Evolutionary conservation across 331 rosid genomes (phyloP).

Genomic region (Malus hybrid): DNA sequence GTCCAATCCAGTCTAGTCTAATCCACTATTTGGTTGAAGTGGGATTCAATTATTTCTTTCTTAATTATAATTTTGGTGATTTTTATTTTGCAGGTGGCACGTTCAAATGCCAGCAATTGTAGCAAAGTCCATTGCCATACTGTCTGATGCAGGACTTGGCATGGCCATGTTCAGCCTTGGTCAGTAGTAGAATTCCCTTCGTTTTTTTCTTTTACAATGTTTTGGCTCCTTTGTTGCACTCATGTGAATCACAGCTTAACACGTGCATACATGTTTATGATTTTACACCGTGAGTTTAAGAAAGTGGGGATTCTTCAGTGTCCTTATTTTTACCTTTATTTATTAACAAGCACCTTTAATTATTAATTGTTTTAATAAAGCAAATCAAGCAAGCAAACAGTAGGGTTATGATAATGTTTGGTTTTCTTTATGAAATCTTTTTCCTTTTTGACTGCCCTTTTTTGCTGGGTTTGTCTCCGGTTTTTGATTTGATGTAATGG

Average conservation of each 20-base stretch:
- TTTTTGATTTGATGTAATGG: slow-evolving; percentile 14
- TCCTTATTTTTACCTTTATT: background rate
- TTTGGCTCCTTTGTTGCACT: no score
- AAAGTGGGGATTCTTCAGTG: no score
- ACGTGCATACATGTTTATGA: no score
- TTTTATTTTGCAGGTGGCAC: slow-evolving; percentile 57
- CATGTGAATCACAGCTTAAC: no score
- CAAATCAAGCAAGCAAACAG: slow-evolving; percentile 9
- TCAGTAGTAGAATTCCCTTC: slow-evolving; percentile 27
- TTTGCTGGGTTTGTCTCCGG: background rate
- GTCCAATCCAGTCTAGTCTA: background rate
- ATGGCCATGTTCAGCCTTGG: slow-evolving; percentile 98
- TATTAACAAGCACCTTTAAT: background rate
- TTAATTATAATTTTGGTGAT: slow-evolving; percentile 1
- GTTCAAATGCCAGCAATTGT: slow-evolving; percentile 76
- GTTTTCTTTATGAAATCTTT: slow-evolving; percentile 21
- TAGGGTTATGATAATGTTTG: slow-evolving; percentile 27
- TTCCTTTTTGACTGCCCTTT: slow-evolving; percentile 16
- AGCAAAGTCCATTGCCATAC: slow-evolving; percentile 75
- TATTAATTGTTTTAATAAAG: slow-evolving; percentile 24
- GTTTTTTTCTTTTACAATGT: background rate
- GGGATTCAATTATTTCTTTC: background rate
- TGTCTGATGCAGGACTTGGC: slow-evolving; percentile 93
- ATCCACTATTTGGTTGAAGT: background rate
- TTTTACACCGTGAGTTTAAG: no score